Conservation (phyloP, 495 filamentous ascomycete species). For the Penicillium ochrochloron region DNA sequence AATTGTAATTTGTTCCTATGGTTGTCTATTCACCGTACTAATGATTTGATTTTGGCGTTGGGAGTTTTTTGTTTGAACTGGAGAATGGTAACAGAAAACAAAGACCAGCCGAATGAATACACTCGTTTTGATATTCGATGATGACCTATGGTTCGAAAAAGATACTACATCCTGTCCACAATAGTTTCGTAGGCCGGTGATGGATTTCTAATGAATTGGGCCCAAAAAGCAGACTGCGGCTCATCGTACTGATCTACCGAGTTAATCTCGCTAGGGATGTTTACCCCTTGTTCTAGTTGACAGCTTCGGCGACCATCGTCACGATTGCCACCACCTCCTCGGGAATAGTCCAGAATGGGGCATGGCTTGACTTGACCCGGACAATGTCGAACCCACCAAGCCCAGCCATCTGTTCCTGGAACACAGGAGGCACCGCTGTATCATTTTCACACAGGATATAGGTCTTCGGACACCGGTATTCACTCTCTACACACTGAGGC, state of each 20-base stretch:
- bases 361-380: conserved; percentile 8
- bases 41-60: conserved; percentile 7
- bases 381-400: conserved; percentile 3
- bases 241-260: neutral
- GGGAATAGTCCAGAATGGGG: neutral
- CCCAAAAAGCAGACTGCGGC: no score
- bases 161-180: neutral
- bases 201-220: no score
- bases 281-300: neutral
- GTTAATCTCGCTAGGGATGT: neutral
- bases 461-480: conserved; percentile 5
- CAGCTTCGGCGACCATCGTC: neutral
- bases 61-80: neutral
- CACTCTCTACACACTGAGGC: conserved; percentile 9
- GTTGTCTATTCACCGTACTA: neutral
- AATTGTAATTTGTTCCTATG: neutral
- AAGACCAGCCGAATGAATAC: neutral
- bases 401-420: conserved; percentile 13
- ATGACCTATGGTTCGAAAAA: neutral
- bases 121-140: neutral
- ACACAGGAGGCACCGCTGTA: conserved; percentile 5
- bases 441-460: conserved; percentile 17
- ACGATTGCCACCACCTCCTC: conserved; percentile 1
- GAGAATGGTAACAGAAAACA: neutral
- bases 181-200: neutral